A percentile compares a stretch with the other conserved stretches of the same genome.
Conservation (phyloP, 805 yeast species). For the Metschnikowia cubensis region DNA sequence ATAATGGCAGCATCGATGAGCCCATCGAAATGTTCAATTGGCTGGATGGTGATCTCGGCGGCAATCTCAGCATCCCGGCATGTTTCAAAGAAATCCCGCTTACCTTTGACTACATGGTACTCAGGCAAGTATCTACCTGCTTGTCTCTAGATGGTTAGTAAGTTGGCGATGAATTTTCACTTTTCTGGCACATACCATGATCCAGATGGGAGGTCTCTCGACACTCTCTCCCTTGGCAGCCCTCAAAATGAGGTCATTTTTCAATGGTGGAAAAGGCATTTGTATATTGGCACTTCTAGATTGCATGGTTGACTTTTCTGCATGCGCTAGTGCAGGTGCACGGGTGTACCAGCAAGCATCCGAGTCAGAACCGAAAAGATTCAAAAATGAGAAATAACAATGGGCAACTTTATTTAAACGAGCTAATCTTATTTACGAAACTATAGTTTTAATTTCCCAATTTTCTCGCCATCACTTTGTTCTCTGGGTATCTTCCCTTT, state of each 20-base stretch:
- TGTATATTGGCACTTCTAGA: neutral
- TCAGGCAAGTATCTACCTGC: conserved; percentile 95
- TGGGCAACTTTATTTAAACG: neutral
- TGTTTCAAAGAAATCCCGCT: conserved; percentile 88
- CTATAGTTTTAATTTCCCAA: no score
- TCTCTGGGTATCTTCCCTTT: neutral
- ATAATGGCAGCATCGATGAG: conserved; percentile 95
- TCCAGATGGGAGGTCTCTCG: conserved; percentile 97
- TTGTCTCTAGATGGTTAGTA: conserved; percentile 53
- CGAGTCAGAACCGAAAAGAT: neutral
- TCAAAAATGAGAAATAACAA: neutral
- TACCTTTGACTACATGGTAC: conserved; percentile 83
- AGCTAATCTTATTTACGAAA: no score
- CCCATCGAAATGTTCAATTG: conserved; percentile 84
- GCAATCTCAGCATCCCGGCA: conserved; percentile 95
- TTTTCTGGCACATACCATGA: conserved; percentile 55
- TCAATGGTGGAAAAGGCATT: conserved; percentile 62
- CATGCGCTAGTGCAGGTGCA: conserved; percentile 1
- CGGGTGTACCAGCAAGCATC: neutral
- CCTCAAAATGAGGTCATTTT: conserved; percentile 86
- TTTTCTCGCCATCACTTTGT: neutral
- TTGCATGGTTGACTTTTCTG: conserved; percentile 1
- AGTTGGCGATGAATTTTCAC: neutral
- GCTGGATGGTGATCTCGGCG: conserved; percentile 91
- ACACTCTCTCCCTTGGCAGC: conserved; percentile 89